These are phyloP conservation scores for Furcasterigmium sp. DNA, from an alignment of 2,329 filamentous ascomycete genomes.

Conservation along the genomic window DNA sequence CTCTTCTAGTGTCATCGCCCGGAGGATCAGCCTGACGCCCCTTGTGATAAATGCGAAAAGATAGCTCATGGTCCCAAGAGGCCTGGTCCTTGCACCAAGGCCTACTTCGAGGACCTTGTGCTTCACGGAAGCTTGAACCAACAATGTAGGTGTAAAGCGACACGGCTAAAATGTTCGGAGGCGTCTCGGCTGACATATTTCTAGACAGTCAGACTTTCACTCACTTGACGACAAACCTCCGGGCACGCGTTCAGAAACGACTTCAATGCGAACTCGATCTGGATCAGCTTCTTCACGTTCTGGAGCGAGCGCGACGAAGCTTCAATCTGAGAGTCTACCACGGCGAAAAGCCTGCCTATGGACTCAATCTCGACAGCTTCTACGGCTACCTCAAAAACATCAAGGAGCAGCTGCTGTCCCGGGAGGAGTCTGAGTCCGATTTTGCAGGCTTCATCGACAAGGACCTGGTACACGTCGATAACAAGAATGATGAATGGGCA, in stretches of 20 bases:
- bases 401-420: slow-evolving; percentile 24
- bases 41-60: slow-evolving; percentile 8
- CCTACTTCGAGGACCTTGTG: slow-evolving; percentile 36
- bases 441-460: slow-evolving; percentile 36
- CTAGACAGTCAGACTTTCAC: slow-evolving; percentile 36
- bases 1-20: slow-evolving; percentile 3
- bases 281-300: slow-evolving; percentile 26
- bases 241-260: slow-evolving; percentile 28
- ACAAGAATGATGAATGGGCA: slow-evolving; percentile 21
- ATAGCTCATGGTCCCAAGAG: slow-evolving; percentile 5
- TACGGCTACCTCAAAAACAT: slow-evolving; percentile 31
- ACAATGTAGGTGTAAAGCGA: slow-evolving; percentile 26
- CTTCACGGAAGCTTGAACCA: slow-evolving; percentile 38
- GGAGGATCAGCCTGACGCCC: slow-evolving; percentile 2
- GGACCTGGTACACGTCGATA: slow-evolving; percentile 22
- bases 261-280: slow-evolving; percentile 32
- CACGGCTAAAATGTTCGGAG: too few relatives aligned
- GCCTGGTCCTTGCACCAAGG: slow-evolving; percentile 28
- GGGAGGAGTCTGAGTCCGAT: slow-evolving; percentile 26
- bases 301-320: slow-evolving; percentile 28
- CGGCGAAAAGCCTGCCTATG: slow-evolving; percentile 32
- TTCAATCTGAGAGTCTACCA: slow-evolving; percentile 37
- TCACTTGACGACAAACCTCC: slow-evolving; percentile 28
- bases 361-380: slow-evolving; percentile 32
- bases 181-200: too few relatives aligned